These are phyloP conservation scores for Candida insectorum DNA, from an alignment of 805 yeast genomes.

Conservation along the genomic window DNA sequence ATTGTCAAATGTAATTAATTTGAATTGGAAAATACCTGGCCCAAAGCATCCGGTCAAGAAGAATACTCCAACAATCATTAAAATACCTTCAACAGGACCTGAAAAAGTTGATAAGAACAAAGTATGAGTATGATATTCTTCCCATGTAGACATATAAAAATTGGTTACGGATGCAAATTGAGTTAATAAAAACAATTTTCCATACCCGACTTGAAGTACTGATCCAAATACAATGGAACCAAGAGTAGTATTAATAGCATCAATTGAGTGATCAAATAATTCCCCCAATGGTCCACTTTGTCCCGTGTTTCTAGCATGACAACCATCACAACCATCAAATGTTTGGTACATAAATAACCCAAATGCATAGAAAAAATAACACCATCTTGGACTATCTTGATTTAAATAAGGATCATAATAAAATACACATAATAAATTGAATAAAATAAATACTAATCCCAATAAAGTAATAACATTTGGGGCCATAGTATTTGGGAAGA, in stretches of 20 bases:
- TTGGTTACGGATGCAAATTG: conserved; percentile 76
- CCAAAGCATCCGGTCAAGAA: conserved; percentile 67
- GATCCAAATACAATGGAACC: conserved; percentile 73
- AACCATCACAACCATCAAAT: conserved; percentile 94
- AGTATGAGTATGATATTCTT: conserved; percentile 86
- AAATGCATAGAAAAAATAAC: conserved; percentile 70
- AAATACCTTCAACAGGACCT: conserved; percentile 94
- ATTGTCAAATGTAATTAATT: conserved; percentile 31
- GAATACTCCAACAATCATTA: conserved; percentile 56
- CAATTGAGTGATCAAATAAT: conserved; percentile 84
- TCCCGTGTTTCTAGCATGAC: conserved; percentile 94
- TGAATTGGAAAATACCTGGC: conserved; percentile 58
- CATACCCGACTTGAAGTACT: conserved; percentile 72
- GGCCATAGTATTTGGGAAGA: conserved; percentile 86
- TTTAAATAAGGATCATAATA: conserved; percentile 69
- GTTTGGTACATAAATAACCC: conserved; percentile 91
- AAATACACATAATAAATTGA: conserved; percentile 62
- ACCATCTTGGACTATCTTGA: conserved; percentile 67
- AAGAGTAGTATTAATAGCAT: conserved; percentile 73
- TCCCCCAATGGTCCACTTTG: conserved; percentile 94
- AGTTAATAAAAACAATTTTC: conserved; percentile 55
- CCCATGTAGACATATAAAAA: conserved; percentile 92
- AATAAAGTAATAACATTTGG: conserved; percentile 85
- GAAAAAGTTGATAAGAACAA: conserved; percentile 74
- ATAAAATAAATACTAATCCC: conserved; percentile 70